phyloP scores from a whole-genome alignment of 73 alveolate species.

The Paramecium caudatum region DNA sequence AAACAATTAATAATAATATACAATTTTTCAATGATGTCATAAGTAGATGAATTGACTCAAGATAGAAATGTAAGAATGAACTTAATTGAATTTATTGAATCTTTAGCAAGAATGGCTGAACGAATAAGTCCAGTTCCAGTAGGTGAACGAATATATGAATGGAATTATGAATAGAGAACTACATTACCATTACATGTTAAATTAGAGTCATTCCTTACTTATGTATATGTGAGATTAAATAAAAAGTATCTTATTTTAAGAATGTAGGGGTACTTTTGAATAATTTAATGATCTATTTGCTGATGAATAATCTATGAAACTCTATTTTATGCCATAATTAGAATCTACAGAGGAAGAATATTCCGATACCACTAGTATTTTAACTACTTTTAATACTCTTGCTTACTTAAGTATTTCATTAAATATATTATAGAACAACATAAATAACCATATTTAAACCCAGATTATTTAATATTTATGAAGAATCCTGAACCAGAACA shows the following conservation, averaged over 20 bases:
- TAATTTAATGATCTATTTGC: slow-evolving; percentile 22
- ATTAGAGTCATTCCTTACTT: slow-evolving; percentile 64
- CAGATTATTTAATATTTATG: slow-evolving; percentile 28
- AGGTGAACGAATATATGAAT: slow-evolving; percentile 56
- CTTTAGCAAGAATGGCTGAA: slow-evolving; percentile 87
- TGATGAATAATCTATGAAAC: neutral
- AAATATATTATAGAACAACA: neutral
- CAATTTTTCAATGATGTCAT: slow-evolving; percentile 89
- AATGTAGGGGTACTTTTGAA: slow-evolving; percentile 1
- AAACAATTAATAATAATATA: slow-evolving; percentile 84
- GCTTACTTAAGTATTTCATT: slow-evolving; percentile 7
- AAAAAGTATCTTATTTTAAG: neutral
- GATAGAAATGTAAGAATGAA: slow-evolving; percentile 88
- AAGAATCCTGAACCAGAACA: neutral
- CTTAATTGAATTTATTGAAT: slow-evolving; percentile 86
- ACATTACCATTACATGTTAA: slow-evolving; percentile 69
- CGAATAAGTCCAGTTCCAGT: slow-evolving; percentile 70
- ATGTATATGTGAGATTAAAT: neutral
- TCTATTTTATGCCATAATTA: slow-evolving; percentile 16
- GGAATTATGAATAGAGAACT: slow-evolving; percentile 5
- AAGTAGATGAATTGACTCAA: slow-evolving; percentile 83
- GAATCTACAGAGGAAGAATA: slow-evolving; percentile 32
- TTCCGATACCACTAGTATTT: neutral
- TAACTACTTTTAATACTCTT: slow-evolving; percentile 7
- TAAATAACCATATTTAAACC: slow-evolving; percentile 6